Base-by-base conservation (phyloP, 139 green algal genomes). In the Micractinium conductrix region DNA sequence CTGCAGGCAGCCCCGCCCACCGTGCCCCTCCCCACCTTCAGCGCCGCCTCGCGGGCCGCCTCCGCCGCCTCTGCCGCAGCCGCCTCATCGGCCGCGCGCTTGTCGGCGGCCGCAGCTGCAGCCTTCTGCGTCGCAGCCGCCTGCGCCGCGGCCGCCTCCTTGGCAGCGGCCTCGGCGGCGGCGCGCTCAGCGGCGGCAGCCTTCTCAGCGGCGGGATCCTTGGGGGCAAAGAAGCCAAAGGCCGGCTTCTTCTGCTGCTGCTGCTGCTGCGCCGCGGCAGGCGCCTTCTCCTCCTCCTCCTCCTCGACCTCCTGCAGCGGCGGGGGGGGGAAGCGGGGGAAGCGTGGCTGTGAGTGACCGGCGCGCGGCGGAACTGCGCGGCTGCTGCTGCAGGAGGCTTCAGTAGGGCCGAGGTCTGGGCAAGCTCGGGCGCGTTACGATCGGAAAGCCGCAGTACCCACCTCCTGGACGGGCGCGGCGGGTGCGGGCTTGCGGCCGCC, bases 21-120 rank as follows among this genome's bases (percentile, higher is more conserved):
- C n/a, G n/a, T n/a, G n/a, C n/a, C n/a, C n/a, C n/a, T n/a, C n/a
- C n/a, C n/a, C n/a, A n/a, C n/a, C n/a, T n/a, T n/a, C n/a, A n/a
- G n/a, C n/a, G 84, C 75, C 58, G 81, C 45, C 58, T 81, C 45
- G 75, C 87, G 63, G 62, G 78, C 80, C 50, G 84, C 71, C 72
- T 78, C 72, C 17, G 70, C 76, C 35, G 83, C 78, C 62, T 38
- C 8, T n/a, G 62, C 63, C 24, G 71, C 82, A 4, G 82, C 82
- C 45, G n/a, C 44, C 50, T 38, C 37, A 33, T 63, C 50, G 10
- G 82, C 74, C 8, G 55, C 43, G 48, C 74, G 8, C 19, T 48
- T 9, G 14, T 48, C 70, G 9, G 82, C 43, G 9, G 70, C 70
- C 9, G 72, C 35, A 9, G 42, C 74, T 0, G 74, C 35, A 4